Percentiles rank a stretch among this genome's conserved stretches.
Evolutionary conservation across 257 asterid species (phyloP).

Genomic region (Verbena officinalis): DNA sequence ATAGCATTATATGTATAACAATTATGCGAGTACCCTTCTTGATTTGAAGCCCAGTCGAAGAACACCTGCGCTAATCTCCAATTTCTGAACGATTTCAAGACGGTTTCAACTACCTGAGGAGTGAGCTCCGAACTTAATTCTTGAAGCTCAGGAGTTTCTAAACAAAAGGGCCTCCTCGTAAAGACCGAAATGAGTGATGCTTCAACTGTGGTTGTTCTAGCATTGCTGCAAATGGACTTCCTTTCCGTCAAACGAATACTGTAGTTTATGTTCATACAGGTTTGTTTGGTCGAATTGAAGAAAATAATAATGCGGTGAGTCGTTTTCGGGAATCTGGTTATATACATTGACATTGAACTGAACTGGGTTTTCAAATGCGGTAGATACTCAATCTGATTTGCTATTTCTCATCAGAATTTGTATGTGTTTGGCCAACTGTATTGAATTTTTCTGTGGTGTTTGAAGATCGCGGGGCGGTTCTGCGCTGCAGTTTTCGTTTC

Average conservation of each 20-base stretch:
- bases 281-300: conserved; percentile 21
- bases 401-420: conserved; percentile 15
- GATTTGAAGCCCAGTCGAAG: conserved; percentile 80
- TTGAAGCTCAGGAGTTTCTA: conserved; percentile 58
- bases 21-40: conserved; percentile 56
- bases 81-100: conserved; percentile 51
- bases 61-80: conserved; percentile 72
- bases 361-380: background rate
- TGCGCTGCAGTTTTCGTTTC: background rate
- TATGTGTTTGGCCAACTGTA: background rate
- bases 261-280: conserved; percentile 1
- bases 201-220: conserved; percentile 31
- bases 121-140: conserved; percentile 61
- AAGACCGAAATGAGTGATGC: conserved; percentile 64
- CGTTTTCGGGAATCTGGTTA: conserved; percentile 22
- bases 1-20: conserved; percentile 72
- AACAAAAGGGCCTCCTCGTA: conserved; percentile 45
- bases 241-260: conserved; percentile 19
- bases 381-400: background rate
- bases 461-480: conserved; percentile 5
- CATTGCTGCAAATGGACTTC: conserved; percentile 39
- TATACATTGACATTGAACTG: conserved; percentile 24
- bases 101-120: conserved; percentile 67
- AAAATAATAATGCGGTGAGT: conserved; percentile 22
- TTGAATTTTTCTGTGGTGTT: background rate